Conservation (phyloP, 2,329 filamentous ascomycete species). For the Colletotrichum graminicola region DNA sequence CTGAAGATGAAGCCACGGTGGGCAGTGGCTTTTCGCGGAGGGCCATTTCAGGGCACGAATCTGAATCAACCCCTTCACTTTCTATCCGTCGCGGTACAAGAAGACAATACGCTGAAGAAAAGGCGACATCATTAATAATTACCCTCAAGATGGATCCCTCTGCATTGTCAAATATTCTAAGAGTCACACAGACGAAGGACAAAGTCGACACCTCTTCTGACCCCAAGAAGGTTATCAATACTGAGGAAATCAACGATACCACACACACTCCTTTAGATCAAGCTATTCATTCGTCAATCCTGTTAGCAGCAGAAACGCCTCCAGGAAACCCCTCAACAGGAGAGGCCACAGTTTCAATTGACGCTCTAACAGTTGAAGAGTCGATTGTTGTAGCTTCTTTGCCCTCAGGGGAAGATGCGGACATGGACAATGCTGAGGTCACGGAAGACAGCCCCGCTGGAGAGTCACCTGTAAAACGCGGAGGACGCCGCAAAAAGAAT, state of each 20-base stretch:
- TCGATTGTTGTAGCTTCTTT: conserved; percentile 17
- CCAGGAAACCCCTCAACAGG: not conserved
- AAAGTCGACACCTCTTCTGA: not conserved
- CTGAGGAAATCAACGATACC: not conserved
- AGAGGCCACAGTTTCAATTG: not conserved
- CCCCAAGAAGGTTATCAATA: not conserved
- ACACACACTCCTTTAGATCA: not conserved
- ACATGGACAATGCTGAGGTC: not conserved
- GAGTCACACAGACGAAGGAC: not conserved
- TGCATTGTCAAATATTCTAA: conserved; percentile 24
- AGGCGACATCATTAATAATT: conserved; percentile 20
- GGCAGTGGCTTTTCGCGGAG: not conserved
- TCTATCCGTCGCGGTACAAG: conserved; percentile 17
- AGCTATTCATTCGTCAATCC: not conserved
- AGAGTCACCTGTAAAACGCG: conserved; percentile 4
- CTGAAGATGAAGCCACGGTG: conserved; percentile 6
- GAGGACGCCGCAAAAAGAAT: conserved; percentile 33
- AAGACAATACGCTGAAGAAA: not conserved
- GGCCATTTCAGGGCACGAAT: not conserved
- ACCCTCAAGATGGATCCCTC: conserved; percentile 30
- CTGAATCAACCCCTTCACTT: not conserved
- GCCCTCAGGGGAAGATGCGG: not conserved
- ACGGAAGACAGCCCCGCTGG: not conserved
- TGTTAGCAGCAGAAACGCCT: not conserved
- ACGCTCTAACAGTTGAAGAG: not conserved